A percentile compares a stretch with the other conserved stretches of the same genome.
phyloP scores from a whole-genome alignment of 176 grass and related monocot species.

The Canna indica region DNA sequence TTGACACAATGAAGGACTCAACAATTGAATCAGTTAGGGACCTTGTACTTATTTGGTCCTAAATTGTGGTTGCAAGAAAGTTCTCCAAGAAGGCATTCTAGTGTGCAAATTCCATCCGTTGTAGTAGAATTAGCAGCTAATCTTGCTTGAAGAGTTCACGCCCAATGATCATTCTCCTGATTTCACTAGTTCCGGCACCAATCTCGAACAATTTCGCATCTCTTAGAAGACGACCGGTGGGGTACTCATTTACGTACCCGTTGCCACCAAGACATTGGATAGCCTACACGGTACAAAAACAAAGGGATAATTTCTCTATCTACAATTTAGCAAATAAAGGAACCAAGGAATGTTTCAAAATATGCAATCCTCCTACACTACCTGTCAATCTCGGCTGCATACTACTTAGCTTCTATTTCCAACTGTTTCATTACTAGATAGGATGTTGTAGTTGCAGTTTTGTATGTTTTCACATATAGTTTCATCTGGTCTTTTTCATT shows the following conservation, averaged over 20 bases:
- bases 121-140: constrained; percentile 15
- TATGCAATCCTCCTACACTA: no score
- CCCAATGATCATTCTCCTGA: constrained; percentile 90
- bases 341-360: no score
- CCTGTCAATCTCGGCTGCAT: no score
- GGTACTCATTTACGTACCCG: constrained; percentile 94
- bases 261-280: constrained; percentile 98
- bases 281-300: constrained; percentile 29
- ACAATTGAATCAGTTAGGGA: background rate
- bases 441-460: no score
- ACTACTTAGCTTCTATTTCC: no score
- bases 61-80: background rate
- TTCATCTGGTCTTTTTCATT: no score
- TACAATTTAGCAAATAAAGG: no score
- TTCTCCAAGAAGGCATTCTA: background rate
- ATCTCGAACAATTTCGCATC: constrained; percentile 99
- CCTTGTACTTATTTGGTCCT: no score
- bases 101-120: background rate
- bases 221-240: constrained; percentile 91
- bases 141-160: constrained; percentile 94
- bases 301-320: no score
- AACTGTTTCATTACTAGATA: no score
- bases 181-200: constrained; percentile 96
- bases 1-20: background rate
- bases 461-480: no score